These are phyloP conservation scores for Ochromonas danica DNA, from an alignment of 108 stramenopile species.

Conservation along the genomic window DNA sequence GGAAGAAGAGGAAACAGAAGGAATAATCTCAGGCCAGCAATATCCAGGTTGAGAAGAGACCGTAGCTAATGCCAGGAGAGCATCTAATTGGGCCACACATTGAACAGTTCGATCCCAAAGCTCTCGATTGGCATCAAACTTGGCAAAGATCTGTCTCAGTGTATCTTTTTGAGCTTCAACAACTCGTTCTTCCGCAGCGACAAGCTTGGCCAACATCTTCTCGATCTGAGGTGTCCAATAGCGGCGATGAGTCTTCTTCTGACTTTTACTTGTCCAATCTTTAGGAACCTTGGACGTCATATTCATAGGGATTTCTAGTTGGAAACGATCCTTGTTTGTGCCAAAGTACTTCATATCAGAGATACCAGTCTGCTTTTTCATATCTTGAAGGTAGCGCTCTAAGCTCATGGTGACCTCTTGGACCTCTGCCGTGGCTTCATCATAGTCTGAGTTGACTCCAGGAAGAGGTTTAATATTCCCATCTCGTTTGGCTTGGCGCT, in stretches of 20 bases:
- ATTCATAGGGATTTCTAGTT: conserved; percentile 77
- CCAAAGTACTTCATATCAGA: conserved; percentile 49
- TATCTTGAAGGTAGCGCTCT: conserved; percentile 70
- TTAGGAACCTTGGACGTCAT: conserved; percentile 52
- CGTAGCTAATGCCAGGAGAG: conserved; percentile 82
- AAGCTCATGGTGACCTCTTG: conserved; percentile 68
- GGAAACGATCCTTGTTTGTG: conserved; percentile 86
- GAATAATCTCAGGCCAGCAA: conserved; percentile 36
- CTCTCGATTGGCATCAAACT: conserved; percentile 77
- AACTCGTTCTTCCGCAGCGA: conserved; percentile 66
- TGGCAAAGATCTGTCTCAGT: conserved; percentile 87
- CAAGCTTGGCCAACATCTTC: conserved; percentile 69
- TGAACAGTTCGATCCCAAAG: conserved; percentile 80
- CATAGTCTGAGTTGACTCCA: conserved; percentile 85
- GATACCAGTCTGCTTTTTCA: conserved; percentile 22
- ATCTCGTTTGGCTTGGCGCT: conserved; percentile 66
- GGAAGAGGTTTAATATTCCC: conserved; percentile 70
- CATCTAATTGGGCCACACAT: conserved; percentile 85
- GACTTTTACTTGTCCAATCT: conserved; percentile 48
- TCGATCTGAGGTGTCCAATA: conserved; percentile 77
- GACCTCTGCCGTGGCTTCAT: conserved; percentile 76
- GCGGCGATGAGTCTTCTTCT: conserved; percentile 59
- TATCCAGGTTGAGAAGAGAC: conserved; percentile 53
- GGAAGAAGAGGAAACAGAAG: too few species aligned
- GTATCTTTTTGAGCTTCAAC: conserved; percentile 72